These are phyloP conservation scores for Elsinoe ampelina DNA, from an alignment of 2,329 filamentous ascomycete species.

Conservation along the genomic window DNA sequence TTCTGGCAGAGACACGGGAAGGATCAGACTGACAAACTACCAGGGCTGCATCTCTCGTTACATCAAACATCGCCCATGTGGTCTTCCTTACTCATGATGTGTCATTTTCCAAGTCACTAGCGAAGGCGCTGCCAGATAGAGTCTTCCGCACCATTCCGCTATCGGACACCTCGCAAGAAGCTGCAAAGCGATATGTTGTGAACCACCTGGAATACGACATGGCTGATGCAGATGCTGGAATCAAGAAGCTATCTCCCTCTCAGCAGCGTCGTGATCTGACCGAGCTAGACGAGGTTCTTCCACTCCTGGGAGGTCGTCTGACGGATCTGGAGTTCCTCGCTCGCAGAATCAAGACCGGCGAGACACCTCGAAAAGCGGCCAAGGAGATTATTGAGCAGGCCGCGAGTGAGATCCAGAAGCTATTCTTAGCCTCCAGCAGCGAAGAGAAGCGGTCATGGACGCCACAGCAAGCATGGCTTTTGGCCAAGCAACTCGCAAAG, in stretches of 20 bases:
- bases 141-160: constrained; percentile 81
- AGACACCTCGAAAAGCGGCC: constrained; percentile 71
- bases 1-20: neutral
- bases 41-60: constrained; percentile 70
- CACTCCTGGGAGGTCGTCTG: constrained; percentile 77
- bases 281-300: constrained; percentile 74
- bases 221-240: constrained; percentile 28
- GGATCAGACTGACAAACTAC: neutral
- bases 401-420: constrained; percentile 82
- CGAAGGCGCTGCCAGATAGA: constrained; percentile 79
- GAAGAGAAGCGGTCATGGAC: constrained; percentile 60
- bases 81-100: constrained; percentile 88
- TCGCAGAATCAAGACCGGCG: constrained; percentile 78
- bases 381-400: constrained; percentile 82
- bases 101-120: constrained; percentile 77
- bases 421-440: constrained; percentile 64
- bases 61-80: constrained; percentile 83
- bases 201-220: constrained; percentile 57
- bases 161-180: constrained; percentile 71
- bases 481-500: constrained; percentile 70
- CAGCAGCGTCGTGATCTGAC: constrained; percentile 47
- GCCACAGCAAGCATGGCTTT: constrained; percentile 77
- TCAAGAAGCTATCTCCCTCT: constrained; percentile 36
- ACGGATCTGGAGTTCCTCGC: constrained; percentile 91
- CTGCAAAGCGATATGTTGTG: constrained; percentile 85